Conservation (phyloP, 2,329 filamentous ascomycete genomes). For the Nigrograna mackinnonii region DNA sequence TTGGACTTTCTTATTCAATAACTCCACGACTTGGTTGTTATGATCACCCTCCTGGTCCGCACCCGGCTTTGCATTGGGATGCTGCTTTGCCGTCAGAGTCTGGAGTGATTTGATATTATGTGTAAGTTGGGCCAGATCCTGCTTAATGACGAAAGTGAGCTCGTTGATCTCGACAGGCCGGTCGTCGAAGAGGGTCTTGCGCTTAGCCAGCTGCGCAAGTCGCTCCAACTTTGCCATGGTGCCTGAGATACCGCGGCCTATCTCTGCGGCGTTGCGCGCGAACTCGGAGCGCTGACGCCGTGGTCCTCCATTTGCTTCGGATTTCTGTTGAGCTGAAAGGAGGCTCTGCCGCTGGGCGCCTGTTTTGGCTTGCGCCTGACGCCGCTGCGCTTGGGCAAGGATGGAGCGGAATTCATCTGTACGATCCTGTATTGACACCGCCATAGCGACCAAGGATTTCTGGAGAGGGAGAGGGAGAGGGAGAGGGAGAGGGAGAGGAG, state of each 20-base stretch:
- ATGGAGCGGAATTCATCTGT: constrained; percentile 95
- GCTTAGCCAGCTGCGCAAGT: constrained; percentile 89
- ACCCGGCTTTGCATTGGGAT: constrained; percentile 60
- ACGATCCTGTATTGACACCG: constrained; percentile 87
- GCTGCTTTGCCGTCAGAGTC: constrained; percentile 73
- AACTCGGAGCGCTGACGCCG: constrained; percentile 76
- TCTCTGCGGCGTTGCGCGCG: constrained; percentile 86
- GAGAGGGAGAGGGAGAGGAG: not conserved
- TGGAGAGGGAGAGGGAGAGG: not conserved
- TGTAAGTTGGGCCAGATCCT: constrained; percentile 85
- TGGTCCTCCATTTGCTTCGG: constrained; percentile 57
- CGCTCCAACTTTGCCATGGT: constrained; percentile 97
- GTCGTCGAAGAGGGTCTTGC: constrained; percentile 97
- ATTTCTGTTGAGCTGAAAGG: constrained; percentile 69
- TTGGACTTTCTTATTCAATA: constrained; percentile 88
- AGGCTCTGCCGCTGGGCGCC: constrained; percentile 81
- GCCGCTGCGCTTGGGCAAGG: constrained; percentile 80
- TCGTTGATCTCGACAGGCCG: constrained; percentile 96
- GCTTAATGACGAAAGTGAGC: constrained; percentile 96
- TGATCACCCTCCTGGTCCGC: constrained; percentile 86
- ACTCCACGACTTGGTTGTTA: constrained; percentile 94
- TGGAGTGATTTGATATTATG: constrained; percentile 87
- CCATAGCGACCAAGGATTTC: constrained; percentile 46
- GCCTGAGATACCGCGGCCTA: constrained; percentile 85
- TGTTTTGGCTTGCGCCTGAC: constrained; percentile 74